Evolutionary conservation across 352 stramenopile genomes (phyloP).

Genomic region (Phytopythium oedochilum): DNA sequence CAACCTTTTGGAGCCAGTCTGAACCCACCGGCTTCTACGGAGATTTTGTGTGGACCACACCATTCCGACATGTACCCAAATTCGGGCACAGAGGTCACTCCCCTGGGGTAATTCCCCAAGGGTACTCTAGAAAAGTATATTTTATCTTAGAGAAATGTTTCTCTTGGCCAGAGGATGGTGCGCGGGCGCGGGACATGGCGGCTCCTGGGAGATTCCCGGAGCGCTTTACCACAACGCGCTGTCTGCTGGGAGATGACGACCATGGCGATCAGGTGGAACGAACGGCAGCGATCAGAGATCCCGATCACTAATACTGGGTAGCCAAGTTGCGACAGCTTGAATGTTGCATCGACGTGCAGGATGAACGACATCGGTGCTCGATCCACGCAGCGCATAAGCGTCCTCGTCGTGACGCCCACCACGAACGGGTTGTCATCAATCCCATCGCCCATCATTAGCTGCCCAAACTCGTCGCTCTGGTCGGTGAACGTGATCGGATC

Average conservation of each 20-base stretch:
- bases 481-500: slow-evolving; percentile 8
- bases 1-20: no score
- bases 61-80: no score
- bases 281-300: slow-evolving; percentile 11
- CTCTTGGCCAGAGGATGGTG: no score
- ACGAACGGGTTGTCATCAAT: slow-evolving; percentile 10
- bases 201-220: no score
- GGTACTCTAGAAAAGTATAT: no score
- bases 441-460: slow-evolving; percentile 2
- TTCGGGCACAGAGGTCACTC: no score
- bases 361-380: slow-evolving; percentile 1
- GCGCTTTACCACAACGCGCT: no score
- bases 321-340: slow-evolving; percentile 12
- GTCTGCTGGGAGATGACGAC: slow-evolving; percentile 16
- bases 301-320: slow-evolving; percentile 17
- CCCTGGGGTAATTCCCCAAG: no score
- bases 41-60: no score
- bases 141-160: no score
- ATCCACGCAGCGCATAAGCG: background rate
- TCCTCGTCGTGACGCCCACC: slow-evolving; percentile 5
- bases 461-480: background rate
- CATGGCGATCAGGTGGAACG: slow-evolving; percentile 16
- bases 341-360: slow-evolving; percentile 16
- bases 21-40: no score
- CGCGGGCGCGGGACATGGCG: no score